Percentiles rank a stretch among this genome's conserved stretches.
Evolutionary conservation across 2,329 filamentous ascomycete genomes (phyloP).

Genomic region (Ambrosiella xylebori): DNA sequence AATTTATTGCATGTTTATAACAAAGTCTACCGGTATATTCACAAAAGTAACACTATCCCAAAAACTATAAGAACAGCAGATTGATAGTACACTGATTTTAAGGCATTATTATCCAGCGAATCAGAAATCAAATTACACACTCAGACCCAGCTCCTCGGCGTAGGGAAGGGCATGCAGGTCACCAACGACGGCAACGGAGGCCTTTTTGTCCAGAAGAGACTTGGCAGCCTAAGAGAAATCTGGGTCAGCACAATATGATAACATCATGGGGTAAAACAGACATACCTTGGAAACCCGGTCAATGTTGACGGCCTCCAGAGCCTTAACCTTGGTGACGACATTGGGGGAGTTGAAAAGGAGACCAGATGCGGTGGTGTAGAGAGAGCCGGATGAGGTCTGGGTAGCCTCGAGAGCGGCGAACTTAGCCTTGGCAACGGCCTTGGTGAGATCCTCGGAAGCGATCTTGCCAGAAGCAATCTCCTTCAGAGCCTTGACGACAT

Average conservation of each 20-base stretch:
- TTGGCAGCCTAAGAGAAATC: slow-evolving; percentile 55
- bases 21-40: slow-evolving; percentile 30
- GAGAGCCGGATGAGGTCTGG: slow-evolving; percentile 58
- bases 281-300: slow-evolving; percentile 41
- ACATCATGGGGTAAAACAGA: not conserved
- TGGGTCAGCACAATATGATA: slow-evolving; percentile 16
- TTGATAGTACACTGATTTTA: slow-evolving; percentile 16
- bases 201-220: slow-evolving; percentile 72
- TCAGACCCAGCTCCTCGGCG: slow-evolving; percentile 84
- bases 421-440: slow-evolving; percentile 84
- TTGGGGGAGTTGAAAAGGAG: slow-evolving; percentile 71
- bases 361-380: slow-evolving; percentile 71
- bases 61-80: slow-evolving; percentile 9
- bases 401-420: slow-evolving; percentile 74
- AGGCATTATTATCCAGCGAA: slow-evolving; percentile 12
- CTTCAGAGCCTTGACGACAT: slow-evolving; percentile 68
- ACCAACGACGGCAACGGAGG: slow-evolving; percentile 74
- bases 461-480: slow-evolving; percentile 59
- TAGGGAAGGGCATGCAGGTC: slow-evolving; percentile 84
- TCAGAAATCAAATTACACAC: slow-evolving; percentile 49
- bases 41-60: slow-evolving; percentile 22
- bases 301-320: slow-evolving; percentile 62
- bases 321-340: slow-evolving; percentile 61
- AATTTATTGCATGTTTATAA: slow-evolving; percentile 9
- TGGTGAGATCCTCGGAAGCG: slow-evolving; percentile 71